Conservation (phyloP, 768 basidiomycete genomes). For the Hebeloma cylindrosporum region DNA sequence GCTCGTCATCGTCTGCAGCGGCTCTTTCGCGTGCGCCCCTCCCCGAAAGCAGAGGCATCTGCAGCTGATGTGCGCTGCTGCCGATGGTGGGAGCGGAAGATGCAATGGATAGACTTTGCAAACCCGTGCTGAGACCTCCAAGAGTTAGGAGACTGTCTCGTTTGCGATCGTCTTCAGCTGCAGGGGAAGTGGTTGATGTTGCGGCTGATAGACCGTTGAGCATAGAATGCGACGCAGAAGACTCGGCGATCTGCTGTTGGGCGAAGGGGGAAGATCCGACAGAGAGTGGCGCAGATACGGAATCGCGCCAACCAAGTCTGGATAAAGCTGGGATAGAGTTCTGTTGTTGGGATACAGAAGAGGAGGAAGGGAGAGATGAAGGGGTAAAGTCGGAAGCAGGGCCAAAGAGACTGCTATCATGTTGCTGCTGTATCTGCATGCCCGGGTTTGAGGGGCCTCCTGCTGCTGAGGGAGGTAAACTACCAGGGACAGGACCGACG, state of each 20-base stretch:
- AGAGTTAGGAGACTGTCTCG: constrained; percentile 17
- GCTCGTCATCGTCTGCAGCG: constrained; percentile 13
- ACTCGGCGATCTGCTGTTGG: too few relatives aligned
- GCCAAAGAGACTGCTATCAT: constrained; percentile 12
- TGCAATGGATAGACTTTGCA: constrained; percentile 11
- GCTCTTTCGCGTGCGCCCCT: constrained; percentile 11
- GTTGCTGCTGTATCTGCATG: constrained; percentile 12
- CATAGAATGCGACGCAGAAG: too few relatives aligned
- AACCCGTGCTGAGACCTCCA: constrained; percentile 1
- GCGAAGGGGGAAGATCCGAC: too few relatives aligned
- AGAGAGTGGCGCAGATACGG: too few relatives aligned
- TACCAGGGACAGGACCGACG: constrained; percentile 64
- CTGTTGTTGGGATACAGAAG: too few relatives aligned
- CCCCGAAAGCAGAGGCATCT: not conserved
- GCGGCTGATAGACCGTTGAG: too few relatives aligned
- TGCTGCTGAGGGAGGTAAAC: constrained; percentile 8
- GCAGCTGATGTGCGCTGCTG: constrained; percentile 5
- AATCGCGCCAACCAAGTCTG: too few relatives aligned
- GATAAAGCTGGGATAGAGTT: too few relatives aligned
- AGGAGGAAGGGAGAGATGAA: not conserved
- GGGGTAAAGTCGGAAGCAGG: not conserved
- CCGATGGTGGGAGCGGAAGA: not conserved
- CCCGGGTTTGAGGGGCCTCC: too few relatives aligned
- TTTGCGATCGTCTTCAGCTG: constrained; percentile 21
- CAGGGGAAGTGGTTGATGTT: not conserved